Evolutionary conservation across 2,329 filamentous ascomycete species (phyloP).

Genomic region (Magnaporthiopsis poae): DNA sequence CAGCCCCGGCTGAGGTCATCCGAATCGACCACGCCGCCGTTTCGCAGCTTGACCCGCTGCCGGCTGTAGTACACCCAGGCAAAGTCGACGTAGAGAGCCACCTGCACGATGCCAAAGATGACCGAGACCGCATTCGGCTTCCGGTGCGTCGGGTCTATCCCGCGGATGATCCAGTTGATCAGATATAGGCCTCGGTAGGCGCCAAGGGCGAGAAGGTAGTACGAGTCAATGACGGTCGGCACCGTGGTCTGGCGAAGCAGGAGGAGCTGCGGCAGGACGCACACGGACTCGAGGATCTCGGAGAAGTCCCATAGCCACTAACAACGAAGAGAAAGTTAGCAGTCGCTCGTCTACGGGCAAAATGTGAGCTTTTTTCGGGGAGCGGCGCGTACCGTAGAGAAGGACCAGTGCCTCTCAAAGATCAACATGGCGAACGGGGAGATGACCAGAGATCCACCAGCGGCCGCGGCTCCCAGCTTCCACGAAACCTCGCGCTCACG

Average conservation of each 20-base stretch:
- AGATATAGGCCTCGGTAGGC: constrained; percentile 84
- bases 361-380: too few species aligned
- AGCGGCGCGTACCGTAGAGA: constrained; percentile 36
- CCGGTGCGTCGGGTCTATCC: constrained; percentile 46
- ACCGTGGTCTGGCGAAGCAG: constrained; percentile 90
- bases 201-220: constrained; percentile 79
- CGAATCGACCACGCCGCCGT: constrained; percentile 77
- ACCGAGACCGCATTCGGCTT: constrained; percentile 63
- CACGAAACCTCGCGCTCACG: constrained; percentile 85
- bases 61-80: constrained; percentile 93
- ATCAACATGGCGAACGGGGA: constrained; percentile 66
- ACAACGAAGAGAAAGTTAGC: constrained; percentile 10
- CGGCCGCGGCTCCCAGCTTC: constrained; percentile 68
- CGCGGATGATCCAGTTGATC: constrained; percentile 76
- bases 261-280: constrained; percentile 80
- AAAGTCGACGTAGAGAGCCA: constrained; percentile 82
- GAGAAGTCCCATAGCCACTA: constrained; percentile 82
- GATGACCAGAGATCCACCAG: constrained; percentile 54
- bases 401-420: constrained; percentile 44
- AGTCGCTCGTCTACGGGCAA: not conserved
- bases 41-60: constrained; percentile 85
- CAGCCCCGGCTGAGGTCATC: constrained; percentile 81
- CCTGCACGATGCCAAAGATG: constrained; percentile 82
- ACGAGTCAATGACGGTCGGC: constrained; percentile 93
- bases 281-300: constrained; percentile 82